Evolutionary conservation across 2,329 filamentous ascomycete species (phyloP), one percentile per base, ranked within the genome.

Genomic region (Tolypocladium nubicola): DNA sequence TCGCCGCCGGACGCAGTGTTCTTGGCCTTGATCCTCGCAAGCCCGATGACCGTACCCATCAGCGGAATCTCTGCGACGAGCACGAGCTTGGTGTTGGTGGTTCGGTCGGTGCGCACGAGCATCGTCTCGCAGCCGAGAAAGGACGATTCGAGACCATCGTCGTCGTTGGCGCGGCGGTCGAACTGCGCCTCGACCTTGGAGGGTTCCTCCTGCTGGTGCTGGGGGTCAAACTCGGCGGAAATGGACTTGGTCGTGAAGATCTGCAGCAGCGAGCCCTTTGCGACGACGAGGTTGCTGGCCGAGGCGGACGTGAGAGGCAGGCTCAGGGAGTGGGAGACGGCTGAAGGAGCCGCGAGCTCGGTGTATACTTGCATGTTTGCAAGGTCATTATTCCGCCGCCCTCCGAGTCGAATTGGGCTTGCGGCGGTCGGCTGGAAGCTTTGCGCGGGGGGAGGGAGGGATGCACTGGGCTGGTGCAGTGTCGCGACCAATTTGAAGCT

Each of bases 331-430:
- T 96, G 88, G 67, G 90, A 92, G 75, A 97, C 91, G 71, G 92
- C 92, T 71, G 92, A 95, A 56, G 94, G 92, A 77, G 93, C 89
- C 72, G 90, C 86, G 71, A 99, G 81, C 80, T 99, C 94, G 69
- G 90, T 92, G 76, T 97, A 97, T 80, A 90, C 96, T 83, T 97
- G 93, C 93, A 97, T 97, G 53, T 63, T 63, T 61, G 67, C 70
- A 65, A 65, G 62, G 67, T 64, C 73, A 74, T 73, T 66, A 63
- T 70, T 66, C 61, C 62, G 55, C 61, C 57, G 57, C 58, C 58
- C 60, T 57, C 50, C 43, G 56, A 59, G 55, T 61, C 40, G 61
- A 58, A 62, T 57, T 64, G 63, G 57, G 23, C 14, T 2, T 35
- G 53, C 30, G 40, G 14, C 39, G 30, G 30, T 35, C 5, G 47